phyloP scores from a whole-genome alignment of 257 asterid species.

The Salvia hispanica region DNA sequence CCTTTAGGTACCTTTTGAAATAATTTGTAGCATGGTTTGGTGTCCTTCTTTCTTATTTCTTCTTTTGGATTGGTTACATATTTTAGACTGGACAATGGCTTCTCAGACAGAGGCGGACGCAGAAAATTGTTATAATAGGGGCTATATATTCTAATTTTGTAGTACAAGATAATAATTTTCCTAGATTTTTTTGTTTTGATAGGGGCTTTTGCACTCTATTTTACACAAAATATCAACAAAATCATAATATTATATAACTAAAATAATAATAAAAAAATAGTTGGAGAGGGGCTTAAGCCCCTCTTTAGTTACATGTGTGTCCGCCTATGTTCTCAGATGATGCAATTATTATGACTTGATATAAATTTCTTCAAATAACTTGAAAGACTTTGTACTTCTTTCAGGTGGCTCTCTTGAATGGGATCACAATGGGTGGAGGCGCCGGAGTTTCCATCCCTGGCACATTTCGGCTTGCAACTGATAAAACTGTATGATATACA shows the following conservation, averaged over 20 bases:
- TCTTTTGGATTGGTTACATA: background rate
- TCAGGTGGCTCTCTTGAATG: slow-evolving; percentile 94
- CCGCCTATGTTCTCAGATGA: slow-evolving; percentile 10
- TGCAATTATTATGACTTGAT: slow-evolving; percentile 5
- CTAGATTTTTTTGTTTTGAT: too few species aligned
- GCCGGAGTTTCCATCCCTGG: slow-evolving; percentile 97
- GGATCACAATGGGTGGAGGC: slow-evolving; percentile 99
- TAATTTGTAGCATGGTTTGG: background rate
- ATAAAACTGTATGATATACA: slow-evolving; percentile 73
- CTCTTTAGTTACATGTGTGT: too few species aligned
- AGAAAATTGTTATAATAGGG: too few species aligned
- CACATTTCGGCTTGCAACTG: slow-evolving; percentile 87
- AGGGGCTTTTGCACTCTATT: too few species aligned
- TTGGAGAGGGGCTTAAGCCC: too few species aligned
- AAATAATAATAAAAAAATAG: too few species aligned
- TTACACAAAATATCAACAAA: too few species aligned
- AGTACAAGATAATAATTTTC: too few species aligned
- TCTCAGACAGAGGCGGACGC: slow-evolving; percentile 7
- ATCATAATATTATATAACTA: too few species aligned
- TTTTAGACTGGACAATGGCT: background rate
- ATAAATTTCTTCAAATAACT: slow-evolving; percentile 14
- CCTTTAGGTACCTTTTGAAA: background rate
- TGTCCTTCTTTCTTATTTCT: background rate
- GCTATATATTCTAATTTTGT: too few species aligned
- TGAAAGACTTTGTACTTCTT: slow-evolving; percentile 29